Percentiles rank a stretch among this genome's conserved stretches.
These are phyloP conservation scores for Paratinospora sagittata DNA, from an alignment of 164 flowering plant genomes.

Conservation along the genomic window DNA sequence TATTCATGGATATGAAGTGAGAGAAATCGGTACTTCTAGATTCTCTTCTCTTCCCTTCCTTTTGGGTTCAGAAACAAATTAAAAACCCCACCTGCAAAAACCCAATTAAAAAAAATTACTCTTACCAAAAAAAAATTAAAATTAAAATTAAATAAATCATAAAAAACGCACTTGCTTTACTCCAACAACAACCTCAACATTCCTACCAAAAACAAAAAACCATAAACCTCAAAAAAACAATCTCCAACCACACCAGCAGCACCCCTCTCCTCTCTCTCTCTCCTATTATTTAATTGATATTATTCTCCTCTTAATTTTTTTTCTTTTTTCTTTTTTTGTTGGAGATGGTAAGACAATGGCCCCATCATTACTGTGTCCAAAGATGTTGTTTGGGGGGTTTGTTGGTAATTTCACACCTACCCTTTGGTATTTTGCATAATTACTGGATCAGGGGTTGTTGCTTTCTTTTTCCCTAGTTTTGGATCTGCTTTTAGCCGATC, in stretches of 20 bases:
- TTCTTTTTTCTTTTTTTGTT: background rate
- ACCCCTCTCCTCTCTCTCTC: background rate
- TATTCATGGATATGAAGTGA: background rate
- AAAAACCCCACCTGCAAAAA: constrained; percentile 2
- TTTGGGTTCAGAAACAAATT: constrained; percentile 11
- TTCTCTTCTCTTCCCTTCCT: constrained; percentile 22
- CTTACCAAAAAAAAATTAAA: too few relatives aligned
- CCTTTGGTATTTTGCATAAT: background rate
- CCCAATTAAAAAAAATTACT: background rate
- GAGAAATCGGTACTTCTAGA: constrained; percentile 53
- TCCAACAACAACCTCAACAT: constrained; percentile 1
- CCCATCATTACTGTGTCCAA: background rate
- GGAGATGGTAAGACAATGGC: background rate
- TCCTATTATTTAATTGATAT: background rate
- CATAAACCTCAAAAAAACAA: background rate
- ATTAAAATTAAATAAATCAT: too few relatives aligned
- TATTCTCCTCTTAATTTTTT: background rate
- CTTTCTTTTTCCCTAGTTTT: background rate
- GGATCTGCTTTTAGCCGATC: background rate
- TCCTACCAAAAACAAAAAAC: background rate
- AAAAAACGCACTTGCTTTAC: background rate
- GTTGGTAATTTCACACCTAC: background rate
- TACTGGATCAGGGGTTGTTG: background rate
- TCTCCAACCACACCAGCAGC: too few relatives aligned
- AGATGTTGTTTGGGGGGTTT: background rate